Conservation (phyloP, 495 filamentous ascomycete genomes). For the Aspergillus coremiiformis region DNA sequence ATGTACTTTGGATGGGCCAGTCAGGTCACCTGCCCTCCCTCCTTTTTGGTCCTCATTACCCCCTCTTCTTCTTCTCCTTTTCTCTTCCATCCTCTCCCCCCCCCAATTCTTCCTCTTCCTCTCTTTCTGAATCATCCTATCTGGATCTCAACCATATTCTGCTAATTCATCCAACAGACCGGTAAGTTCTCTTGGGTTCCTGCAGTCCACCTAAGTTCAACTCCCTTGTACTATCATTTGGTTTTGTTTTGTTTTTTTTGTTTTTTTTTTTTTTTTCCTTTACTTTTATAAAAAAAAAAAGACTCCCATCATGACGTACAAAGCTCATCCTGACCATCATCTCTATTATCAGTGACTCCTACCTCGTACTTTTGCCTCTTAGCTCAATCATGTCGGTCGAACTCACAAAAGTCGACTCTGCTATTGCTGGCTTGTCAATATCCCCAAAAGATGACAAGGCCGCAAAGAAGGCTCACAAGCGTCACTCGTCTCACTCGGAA, state of each 20-base stretch:
- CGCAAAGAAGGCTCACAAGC: conserved; percentile 50
- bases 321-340: neutral
- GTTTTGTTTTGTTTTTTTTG: no score
- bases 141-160: conserved; percentile 16
- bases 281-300: neutral
- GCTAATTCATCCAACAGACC: conserved; percentile 11
- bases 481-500: conserved; percentile 57
- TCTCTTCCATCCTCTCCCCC: conserved; percentile 14
- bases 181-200: conserved; percentile 15
- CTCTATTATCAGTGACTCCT: neutral
- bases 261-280: neutral
- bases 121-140: conserved; percentile 17
- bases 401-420: conserved; percentile 80
- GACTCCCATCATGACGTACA: neutral
- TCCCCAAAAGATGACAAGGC: conserved; percentile 50
- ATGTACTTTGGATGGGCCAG: conserved; percentile 13
- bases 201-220: conserved; percentile 16
- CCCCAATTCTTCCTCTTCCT: conserved; percentile 19
- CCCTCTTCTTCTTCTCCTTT: conserved; percentile 12
- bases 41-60: conserved; percentile 19
- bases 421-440: conserved; percentile 68
- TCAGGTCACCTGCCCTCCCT: conserved; percentile 30
- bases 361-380: conserved; percentile 2
- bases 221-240: neutral
- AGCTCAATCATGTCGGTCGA: conserved; percentile 54